These are phyloP conservation scores for Fusarium gaditjirri DNA, from an alignment of 2,329 filamentous ascomycete genomes.

Conservation along the genomic window DNA sequence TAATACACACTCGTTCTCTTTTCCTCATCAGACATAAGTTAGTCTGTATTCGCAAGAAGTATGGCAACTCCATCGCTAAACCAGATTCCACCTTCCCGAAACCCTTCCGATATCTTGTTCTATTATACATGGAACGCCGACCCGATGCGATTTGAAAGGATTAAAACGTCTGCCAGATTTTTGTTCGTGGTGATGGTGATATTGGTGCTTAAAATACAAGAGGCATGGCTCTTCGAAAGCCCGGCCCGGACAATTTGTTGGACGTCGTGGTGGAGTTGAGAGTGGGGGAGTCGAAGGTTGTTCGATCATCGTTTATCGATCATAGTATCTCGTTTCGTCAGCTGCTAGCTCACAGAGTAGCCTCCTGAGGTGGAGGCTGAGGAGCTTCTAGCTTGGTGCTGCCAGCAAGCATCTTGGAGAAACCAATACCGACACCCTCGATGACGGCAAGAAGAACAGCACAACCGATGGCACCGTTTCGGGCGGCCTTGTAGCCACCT, in stretches of 20 bases:
- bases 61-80: conserved; percentile 39
- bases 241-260: conserved; percentile 16
- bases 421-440: conserved; percentile 95
- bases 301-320: conserved; percentile 20
- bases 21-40: conserved; percentile 31
- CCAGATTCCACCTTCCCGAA: conserved; percentile 35
- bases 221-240: conserved; percentile 12
- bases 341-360: conserved; percentile 39
- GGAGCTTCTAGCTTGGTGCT: conserved; percentile 81
- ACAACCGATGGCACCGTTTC: conserved; percentile 96
- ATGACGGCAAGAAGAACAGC: conserved; percentile 95
- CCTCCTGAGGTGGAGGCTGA: conserved; percentile 48
- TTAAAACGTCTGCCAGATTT: conserved; percentile 37
- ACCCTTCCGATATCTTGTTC: conserved; percentile 32
- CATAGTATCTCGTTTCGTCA: conserved; percentile 22
- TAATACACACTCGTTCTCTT: conserved; percentile 32
- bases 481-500: conserved; percentile 89
- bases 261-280: conserved; percentile 41
- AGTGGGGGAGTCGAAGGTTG: conserved; percentile 32
- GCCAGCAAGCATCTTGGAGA: conserved; percentile 93
- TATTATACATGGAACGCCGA: conserved; percentile 51
- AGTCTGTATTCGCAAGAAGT: conserved; percentile 32
- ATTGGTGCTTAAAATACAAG: conserved; percentile 36
- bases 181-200: conserved; percentile 31
- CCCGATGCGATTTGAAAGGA: conserved; percentile 45